Conservation (phyloP, 192 early-diverging fungal species). For the Coemansia sp. region DNA sequence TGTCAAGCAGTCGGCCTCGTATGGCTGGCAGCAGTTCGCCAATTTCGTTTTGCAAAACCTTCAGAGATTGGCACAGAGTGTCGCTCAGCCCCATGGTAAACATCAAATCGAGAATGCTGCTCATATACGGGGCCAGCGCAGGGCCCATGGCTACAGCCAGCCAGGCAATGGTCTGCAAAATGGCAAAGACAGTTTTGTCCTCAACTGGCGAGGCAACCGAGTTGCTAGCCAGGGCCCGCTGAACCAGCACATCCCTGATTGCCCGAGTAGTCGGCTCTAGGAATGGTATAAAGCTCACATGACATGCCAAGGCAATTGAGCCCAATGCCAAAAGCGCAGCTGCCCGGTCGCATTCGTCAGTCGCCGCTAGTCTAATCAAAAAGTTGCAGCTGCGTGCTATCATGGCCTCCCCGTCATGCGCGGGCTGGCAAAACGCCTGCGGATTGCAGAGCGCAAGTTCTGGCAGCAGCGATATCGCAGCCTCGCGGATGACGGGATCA, state of each 20-base stretch:
- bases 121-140: conserved; percentile 85
- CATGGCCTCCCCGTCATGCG: conserved; percentile 59
- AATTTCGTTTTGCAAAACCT: conserved; percentile 80
- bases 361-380: conserved; percentile 75
- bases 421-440: conserved; percentile 59
- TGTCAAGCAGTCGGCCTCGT: conserved; percentile 88
- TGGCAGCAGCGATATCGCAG: conserved; percentile 86
- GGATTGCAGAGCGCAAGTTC: conserved; percentile 81
- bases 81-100: conserved; percentile 87
- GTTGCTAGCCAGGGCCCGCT: conserved; percentile 57
- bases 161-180: conserved; percentile 87
- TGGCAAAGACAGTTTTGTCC: conserved; percentile 63
- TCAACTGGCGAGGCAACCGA: conserved; percentile 6
- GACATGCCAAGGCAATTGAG: conserved; percentile 79
- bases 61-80: conserved; percentile 78
- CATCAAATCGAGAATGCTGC: conserved; percentile 89
- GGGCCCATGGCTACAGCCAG: conserved; percentile 91
- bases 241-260: conserved; percentile 73
- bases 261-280: conserved; percentile 75
- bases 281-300: conserved; percentile 76
- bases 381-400: conserved; percentile 76
- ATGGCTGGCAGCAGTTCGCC: conserved; percentile 76
- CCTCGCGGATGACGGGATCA: conserved; percentile 76
- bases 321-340: conserved; percentile 87
- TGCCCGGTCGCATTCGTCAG: conserved; percentile 56